Percentiles rank a stretch among this genome's conserved stretches.
Evolutionary conservation across 495 filamentous ascomycete genomes (phyloP).

Genomic region (Penicillium crystallinum): DNA sequence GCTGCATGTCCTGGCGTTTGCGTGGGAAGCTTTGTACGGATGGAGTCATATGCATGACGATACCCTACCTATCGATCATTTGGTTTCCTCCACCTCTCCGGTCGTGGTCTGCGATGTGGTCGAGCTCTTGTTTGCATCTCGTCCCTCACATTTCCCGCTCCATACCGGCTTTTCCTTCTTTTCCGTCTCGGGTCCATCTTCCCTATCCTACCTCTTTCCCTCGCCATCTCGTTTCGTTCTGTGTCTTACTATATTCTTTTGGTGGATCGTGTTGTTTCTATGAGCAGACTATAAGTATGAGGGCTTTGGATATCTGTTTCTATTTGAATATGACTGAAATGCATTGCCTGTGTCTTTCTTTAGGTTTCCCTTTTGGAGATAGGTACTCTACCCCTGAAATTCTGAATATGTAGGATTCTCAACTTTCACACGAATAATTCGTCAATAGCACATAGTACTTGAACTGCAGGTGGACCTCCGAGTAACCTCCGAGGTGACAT

Average conservation of each 20-base stretch:
- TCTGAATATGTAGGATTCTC: no score
- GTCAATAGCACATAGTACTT: no score
- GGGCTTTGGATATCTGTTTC: constrained; percentile 13
- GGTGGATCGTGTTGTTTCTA: constrained; percentile 12
- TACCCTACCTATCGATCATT: constrained; percentile 38
- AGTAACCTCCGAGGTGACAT: no score
- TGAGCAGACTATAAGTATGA: constrained; percentile 12
- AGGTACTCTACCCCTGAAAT: no score
- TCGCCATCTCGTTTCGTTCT: constrained; percentile 14
- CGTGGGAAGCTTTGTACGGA: constrained; percentile 20
- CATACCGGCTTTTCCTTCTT: neutral
- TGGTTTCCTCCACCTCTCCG: constrained; percentile 15
- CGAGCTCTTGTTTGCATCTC: neutral
- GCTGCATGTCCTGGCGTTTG: constrained; percentile 27
- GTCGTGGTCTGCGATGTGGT: constrained; percentile 20
- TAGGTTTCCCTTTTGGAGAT: no score
- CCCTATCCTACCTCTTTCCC: neutral
- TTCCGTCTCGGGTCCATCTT: neutral
- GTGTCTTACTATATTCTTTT: constrained; percentile 25
- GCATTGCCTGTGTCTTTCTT: neutral
- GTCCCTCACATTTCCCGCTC: neutral
- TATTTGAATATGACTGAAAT: constrained; percentile 19
- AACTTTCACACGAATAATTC: no score
- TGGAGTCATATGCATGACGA: constrained; percentile 36
- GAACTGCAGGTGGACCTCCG: no score